phyloP scores from a whole-genome alignment of 106 monocot genomes.

The Apostasia ramifera region DNA sequence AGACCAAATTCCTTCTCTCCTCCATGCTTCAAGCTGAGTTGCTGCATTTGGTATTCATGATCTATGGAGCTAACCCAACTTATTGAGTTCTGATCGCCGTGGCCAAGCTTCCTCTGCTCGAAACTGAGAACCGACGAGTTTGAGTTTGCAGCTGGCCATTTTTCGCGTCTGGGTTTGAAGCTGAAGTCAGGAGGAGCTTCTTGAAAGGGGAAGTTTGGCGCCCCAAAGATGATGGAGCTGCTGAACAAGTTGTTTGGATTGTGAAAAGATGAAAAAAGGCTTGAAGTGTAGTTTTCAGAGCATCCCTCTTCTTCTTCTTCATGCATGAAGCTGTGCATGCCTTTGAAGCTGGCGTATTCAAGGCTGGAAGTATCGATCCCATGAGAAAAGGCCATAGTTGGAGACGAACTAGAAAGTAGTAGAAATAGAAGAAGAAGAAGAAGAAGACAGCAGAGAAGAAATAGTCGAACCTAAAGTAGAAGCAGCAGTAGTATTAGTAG shows the following conservation, averaged over 20 bases:
- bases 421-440: not conserved
- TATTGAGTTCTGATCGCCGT: constrained; percentile 20
- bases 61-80: constrained; percentile 35
- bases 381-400: constrained; percentile 25
- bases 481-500: not conserved
- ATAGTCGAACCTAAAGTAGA: not conserved
- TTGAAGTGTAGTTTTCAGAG: constrained; percentile 6
- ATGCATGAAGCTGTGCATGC: constrained; percentile 2
- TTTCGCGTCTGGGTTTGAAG: not conserved
- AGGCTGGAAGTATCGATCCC: constrained; percentile 26
- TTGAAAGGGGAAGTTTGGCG: not conserved
- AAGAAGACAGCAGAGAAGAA: not conserved
- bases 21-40: not conserved
- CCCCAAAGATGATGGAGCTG: constrained; percentile 17
- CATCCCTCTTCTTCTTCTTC: constrained; percentile 12
- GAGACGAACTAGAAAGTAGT: not conserved
- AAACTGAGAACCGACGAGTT: constrained; percentile 63
- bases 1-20: constrained; percentile 30
- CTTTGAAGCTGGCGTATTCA: constrained; percentile 14
- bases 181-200: not conserved
- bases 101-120: constrained; percentile 23
- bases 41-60: not conserved
- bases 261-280: constrained; percentile 14
- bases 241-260: constrained; percentile 14
- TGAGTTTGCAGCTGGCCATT: constrained; percentile 7